Evolutionary conservation across 768 basidiomycete species (phyloP), one percentile per base, ranked within the genome.

Genomic region (Collybia nuda): DNA sequence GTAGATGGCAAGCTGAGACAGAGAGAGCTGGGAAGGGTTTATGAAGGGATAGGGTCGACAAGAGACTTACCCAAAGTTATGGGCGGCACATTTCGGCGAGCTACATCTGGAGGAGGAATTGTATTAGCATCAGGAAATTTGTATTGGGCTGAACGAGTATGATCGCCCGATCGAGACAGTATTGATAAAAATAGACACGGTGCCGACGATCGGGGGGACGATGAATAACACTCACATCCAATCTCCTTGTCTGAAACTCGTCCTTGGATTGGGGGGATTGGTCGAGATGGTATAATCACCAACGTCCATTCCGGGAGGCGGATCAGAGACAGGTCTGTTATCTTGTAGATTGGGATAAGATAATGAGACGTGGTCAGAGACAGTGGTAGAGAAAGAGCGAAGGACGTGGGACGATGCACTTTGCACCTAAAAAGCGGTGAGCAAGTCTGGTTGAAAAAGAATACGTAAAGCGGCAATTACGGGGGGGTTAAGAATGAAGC

Each of bases 61-160:
- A 60, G 55, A 56, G 49, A 80, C 86, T 75, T 66, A 90, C 88
- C 86, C 86, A 75, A 91, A 92, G 71, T 92, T 92, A 66, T 90
- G 88, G 12, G 87, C 88, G 59, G 81, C 85, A 65, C 90, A 92
- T 41, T 77, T 81, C 56, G 80, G 73, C 49, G 80, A 78, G 49
- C 70, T 71, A 62, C 89, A 91, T 73, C 89, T 89, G 62, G 50
- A 57, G 36, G 52, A 51, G 44, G 52, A 42, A 51, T 39, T 56
- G 55, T 54, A 57, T 54, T 61, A 49, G 14, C 32, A 32, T 14
- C 32, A 56, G 55, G 41, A 47, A 43, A n/a, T 38, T 19, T 28
- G 39, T 24, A 54, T 32, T 32, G 32, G 46, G 42, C 35, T 43
- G 48, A 52, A 24, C 51, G 48, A 46, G 37, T 29, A 19, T 53